phyloP scores from a whole-genome alignment of 352 stramenopile species.

The Blastocystis sp. region DNA sequence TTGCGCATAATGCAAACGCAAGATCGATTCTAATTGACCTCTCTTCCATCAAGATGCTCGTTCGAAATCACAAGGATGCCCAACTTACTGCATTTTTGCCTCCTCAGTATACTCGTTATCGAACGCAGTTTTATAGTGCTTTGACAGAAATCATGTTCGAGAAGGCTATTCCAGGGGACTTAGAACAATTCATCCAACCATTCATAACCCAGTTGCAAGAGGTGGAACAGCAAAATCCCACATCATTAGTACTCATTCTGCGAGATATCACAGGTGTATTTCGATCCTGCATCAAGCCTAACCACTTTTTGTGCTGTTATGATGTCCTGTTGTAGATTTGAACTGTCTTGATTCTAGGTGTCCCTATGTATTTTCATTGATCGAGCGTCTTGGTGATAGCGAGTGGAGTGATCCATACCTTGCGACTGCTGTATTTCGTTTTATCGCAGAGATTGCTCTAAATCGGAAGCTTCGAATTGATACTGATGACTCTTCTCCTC shows the following conservation, averaged over 20 bases:
- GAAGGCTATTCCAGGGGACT: not conserved
- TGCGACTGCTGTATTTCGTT: not conserved
- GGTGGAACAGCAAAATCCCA: not conserved
- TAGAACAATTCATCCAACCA: slow-evolving; percentile 2
- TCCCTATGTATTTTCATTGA: not conserved
- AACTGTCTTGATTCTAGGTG: not conserved
- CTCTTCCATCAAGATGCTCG: not conserved
- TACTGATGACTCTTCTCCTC: not conserved
- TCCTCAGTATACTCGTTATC: not conserved
- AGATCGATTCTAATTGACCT: not conserved
- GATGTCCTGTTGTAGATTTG: not conserved
- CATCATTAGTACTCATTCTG: not conserved
- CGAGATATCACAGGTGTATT: slow-evolving; percentile 5
- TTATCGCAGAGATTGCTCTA: not conserved
- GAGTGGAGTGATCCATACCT: not conserved
- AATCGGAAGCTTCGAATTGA: not conserved
- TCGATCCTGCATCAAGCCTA: not conserved
- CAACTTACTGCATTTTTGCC: not conserved
- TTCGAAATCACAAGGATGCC: not conserved
- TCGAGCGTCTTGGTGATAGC: not conserved
- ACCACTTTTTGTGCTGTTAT: not conserved
- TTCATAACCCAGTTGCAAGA: not conserved
- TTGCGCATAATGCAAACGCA: not conserved
- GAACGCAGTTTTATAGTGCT: not conserved
- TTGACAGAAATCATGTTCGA: not conserved